Evolutionary conservation across 164 flowering plant genomes (phyloP), one percentile per base, ranked within the genome.

Genomic region (Macadamia integrifolia): DNA sequence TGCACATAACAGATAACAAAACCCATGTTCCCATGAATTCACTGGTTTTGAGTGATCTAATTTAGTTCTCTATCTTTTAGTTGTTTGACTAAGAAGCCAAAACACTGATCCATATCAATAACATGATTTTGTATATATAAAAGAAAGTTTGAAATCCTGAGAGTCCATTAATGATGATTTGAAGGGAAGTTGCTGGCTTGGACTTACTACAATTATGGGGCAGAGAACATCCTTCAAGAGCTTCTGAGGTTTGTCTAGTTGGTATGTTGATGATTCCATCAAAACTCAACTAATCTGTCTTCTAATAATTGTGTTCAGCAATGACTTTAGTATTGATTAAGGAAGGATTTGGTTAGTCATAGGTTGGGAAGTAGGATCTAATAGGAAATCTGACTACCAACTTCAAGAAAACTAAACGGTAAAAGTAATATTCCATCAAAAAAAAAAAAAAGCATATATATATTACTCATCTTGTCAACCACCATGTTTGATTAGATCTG

Each of bases 401-500:
- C 48, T 61, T 5, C 40, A 50, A 11, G n/a, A 57, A 10, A 32
- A 46, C 48, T 6, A 43, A 43, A 43, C 48, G 9, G 13, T 46
- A 46, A 11, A 8, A 46, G 9, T 46, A 46, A 11, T 46, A 46
- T 46, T 46, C 13, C 1, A 46, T 46, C 7, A 8, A 46, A 9
- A 46, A 46, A 9, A 8, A 46, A 46, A 46, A 3, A 1, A 46
- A 46, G 9, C 50, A 46, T 46, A 46, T 46, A 46, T 3, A 46
- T 46, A 9, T 5, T 35, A 35, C 5, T 5, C 9, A 46, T 46
- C 50, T 8, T 35, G 13, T 46, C 50, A 11, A 46, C 50, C 50
- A 46, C 50, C 50, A 46, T 46, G 13, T 46, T 46, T 46, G 50
- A 12, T 76, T 69, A 72, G 80, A 84, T 83, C 74, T 80, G 66